Conservation (phyloP, 306 rosid species). For the Acacia melanoxylon region DNA sequence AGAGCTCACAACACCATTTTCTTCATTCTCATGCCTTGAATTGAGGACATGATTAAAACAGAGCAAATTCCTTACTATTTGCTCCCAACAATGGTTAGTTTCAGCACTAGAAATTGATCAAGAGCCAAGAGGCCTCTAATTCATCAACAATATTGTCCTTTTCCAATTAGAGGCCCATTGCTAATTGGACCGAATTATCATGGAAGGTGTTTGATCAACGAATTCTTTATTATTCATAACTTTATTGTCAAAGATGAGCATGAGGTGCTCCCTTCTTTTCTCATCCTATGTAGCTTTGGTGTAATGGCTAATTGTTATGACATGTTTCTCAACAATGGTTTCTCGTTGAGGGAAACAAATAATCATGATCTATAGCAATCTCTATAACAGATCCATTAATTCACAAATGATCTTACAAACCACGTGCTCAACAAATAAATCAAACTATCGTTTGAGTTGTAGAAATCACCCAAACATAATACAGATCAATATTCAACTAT, state of each 20-base stretch:
- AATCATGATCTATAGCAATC: background rate
- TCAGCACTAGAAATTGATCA: background rate
- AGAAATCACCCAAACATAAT: background rate
- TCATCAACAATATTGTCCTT: background rate
- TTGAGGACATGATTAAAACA: too few relatives aligned
- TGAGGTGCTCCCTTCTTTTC: too few relatives aligned
- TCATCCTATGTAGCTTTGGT: background rate
- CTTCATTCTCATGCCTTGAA: too few relatives aligned
- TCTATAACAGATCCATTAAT: too few relatives aligned
- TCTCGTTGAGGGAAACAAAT: background rate
- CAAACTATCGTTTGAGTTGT: background rate
- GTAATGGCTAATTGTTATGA: background rate
- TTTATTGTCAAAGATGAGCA: too few relatives aligned
- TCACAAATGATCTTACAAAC: background rate
- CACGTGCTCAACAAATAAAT: background rate
- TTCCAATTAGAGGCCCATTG: background rate
- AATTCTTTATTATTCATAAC: too few relatives aligned
- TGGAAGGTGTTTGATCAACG: background rate
- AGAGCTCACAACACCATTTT: too few relatives aligned
- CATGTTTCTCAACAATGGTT: background rate
- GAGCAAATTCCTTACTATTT: too few relatives aligned
- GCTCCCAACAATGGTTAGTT: too few relatives aligned
- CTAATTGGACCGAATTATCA: background rate
- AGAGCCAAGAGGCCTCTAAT: background rate
- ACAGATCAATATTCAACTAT: background rate